Conservation (phyloP, 202 grass and related monocot species). For the Panicum hallii region DNA sequence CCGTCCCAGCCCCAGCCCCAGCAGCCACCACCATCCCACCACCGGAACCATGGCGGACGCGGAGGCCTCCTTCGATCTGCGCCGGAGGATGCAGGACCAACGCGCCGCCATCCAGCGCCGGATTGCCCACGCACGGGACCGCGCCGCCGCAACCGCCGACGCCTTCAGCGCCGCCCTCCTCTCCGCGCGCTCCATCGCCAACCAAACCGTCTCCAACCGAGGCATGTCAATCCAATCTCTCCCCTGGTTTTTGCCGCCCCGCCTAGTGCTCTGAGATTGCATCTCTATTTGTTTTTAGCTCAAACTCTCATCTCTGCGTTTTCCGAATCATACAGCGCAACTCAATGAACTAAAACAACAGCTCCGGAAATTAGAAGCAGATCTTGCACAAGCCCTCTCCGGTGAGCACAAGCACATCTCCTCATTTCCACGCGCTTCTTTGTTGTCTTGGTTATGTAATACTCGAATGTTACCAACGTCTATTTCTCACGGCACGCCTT, state of each 20-base stretch:
- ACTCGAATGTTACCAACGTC: not conserved
- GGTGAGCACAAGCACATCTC: constrained; percentile 45
- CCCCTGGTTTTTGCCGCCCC: not conserved
- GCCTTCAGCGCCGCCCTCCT: constrained; percentile 59
- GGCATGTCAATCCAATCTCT: not conserved
- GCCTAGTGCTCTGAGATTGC: too few species aligned
- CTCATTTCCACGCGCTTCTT: not conserved
- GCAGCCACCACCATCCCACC: too few species aligned
- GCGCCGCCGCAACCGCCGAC: constrained; percentile 30
- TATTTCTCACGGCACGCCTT: too few species aligned
- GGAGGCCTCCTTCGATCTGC: constrained; percentile 29
- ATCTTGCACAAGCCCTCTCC: constrained; percentile 53
- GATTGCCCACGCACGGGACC: constrained; percentile 37
- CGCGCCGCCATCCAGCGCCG: constrained; percentile 45
- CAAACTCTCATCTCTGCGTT: not conserved
- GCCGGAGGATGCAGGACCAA: constrained; percentile 46
- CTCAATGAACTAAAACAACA: constrained; percentile 57
- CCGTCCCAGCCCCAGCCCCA: too few species aligned
- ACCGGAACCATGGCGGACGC: not conserved
- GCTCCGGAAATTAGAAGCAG: constrained; percentile 56
- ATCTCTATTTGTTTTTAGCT: too few species aligned
- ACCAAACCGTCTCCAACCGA: constrained; percentile 45
- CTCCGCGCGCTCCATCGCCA: constrained; percentile 62
- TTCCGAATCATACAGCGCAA: constrained; percentile 50
- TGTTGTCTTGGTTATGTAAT: too few species aligned